A percentile compares a stretch with the other conserved stretches of the same genome.
These are phyloP conservation scores for Petasospora rhodanensis DNA, from an alignment of 1,139 yeast species.

Conservation along the genomic window DNA sequence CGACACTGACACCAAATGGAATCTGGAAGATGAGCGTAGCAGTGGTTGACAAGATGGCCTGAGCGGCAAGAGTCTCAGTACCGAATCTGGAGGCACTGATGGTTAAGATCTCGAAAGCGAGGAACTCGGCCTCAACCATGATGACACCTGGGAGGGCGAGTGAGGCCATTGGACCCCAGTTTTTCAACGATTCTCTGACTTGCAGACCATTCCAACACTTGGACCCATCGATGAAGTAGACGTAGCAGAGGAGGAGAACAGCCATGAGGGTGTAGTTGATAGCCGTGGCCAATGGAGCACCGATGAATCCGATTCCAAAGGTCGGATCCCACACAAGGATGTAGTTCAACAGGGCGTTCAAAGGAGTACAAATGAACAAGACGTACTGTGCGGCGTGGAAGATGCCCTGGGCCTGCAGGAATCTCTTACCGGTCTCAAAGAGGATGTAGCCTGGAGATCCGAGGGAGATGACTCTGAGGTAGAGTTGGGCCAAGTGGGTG, in stretches of 20 bases:
- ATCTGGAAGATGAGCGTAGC: conserved; percentile 37
- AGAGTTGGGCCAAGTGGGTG: conserved; percentile 32
- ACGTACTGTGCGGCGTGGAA: conserved; percentile 40
- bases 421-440: conserved; percentile 41
- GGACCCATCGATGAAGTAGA: conserved; percentile 37
- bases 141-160: conserved; percentile 39
- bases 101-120: conserved; percentile 40
- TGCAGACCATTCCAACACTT: conserved; percentile 38
- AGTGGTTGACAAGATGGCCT: conserved; percentile 37
- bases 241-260: conserved; percentile 28
- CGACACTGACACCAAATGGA: conserved; percentile 39
- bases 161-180: conserved; percentile 34
- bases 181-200: conserved; percentile 25
- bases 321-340: conserved; percentile 31
- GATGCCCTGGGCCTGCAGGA: conserved; percentile 38
- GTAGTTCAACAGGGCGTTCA: conserved; percentile 33
- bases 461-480: conserved; percentile 31
- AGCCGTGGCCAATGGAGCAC: conserved; percentile 39
- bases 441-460: conserved; percentile 37
- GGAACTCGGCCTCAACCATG: conserved; percentile 40
- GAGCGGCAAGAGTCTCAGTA: conserved; percentile 38
- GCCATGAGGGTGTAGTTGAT: conserved; percentile 37
- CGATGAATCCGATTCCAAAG: conserved; percentile 36
- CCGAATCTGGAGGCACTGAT: conserved; percentile 38
- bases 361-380: conserved; percentile 35